Percentiles rank a stretch among this genome's conserved stretches.
Evolutionary conservation across 2,329 filamentous ascomycete species (phyloP).

Genomic region (Xylariaceae sp.): DNA sequence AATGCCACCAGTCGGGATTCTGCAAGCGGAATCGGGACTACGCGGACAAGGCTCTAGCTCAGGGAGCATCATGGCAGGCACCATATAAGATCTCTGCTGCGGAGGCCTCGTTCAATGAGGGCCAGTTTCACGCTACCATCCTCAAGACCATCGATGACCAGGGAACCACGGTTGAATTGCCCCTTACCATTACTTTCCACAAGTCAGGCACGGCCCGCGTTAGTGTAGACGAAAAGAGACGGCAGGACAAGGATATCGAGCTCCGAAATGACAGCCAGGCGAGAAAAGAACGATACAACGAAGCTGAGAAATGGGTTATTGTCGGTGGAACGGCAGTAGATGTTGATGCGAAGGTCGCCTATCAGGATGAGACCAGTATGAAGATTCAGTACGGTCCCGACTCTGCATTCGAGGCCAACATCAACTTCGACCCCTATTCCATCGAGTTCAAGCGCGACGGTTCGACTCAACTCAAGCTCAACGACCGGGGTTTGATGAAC

Average conservation of each 20-base stretch:
- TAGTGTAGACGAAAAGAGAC: constrained; percentile 84
- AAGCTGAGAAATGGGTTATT: constrained; percentile 78
- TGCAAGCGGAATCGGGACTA: constrained; percentile 91
- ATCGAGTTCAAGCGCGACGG: constrained; percentile 85
- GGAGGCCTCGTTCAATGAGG: constrained; percentile 70
- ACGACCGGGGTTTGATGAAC: constrained; percentile 84
- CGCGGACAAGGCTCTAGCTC: constrained; percentile 67
- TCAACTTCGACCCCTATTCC: constrained; percentile 75
- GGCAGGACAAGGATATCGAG: constrained; percentile 82
- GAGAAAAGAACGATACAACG: constrained; percentile 91
- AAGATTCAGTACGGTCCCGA: constrained; percentile 76
- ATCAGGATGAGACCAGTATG: constrained; percentile 60
- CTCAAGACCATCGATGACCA: constrained; percentile 67
- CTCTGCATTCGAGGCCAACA: constrained; percentile 72
- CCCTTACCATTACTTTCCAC: constrained; percentile 81
- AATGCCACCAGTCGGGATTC: constrained; percentile 91
- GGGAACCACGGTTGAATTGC: constrained; percentile 68
- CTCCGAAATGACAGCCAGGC: constrained; percentile 77
- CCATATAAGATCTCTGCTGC: constrained; percentile 73
- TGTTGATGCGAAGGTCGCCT: constrained; percentile 61
- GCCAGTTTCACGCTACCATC: constrained; percentile 73
- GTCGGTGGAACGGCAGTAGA: constrained; percentile 74
- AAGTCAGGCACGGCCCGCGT: constrained; percentile 85
- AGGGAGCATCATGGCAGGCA: constrained; percentile 65
- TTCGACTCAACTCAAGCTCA: constrained; percentile 76